A percentile compares a stretch with the other conserved stretches of the same genome.
Conservation (phyloP, 305 asterid species). For the Fraxinus floribunda region DNA sequence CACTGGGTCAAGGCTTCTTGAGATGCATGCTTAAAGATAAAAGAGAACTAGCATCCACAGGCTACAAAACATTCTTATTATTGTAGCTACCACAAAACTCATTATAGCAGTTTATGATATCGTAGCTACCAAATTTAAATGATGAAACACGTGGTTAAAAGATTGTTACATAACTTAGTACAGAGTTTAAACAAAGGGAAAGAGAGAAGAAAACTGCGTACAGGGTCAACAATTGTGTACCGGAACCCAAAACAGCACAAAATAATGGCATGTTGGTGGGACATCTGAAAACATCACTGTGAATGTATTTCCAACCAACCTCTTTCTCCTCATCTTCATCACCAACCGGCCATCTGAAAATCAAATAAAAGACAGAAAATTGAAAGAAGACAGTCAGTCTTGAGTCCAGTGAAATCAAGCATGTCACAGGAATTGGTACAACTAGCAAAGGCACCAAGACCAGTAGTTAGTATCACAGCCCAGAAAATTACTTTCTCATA, state of each 20-base stretch:
- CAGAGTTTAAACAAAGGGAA: not conserved
- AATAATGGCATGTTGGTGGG: slow-evolving; percentile 64
- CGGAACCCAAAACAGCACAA: slow-evolving; percentile 78
- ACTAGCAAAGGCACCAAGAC: slow-evolving; percentile 8
- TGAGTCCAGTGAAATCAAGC: slow-evolving; percentile 8
- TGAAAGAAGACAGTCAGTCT: slow-evolving; percentile 5
- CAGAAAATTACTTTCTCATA: slow-evolving; percentile 62
- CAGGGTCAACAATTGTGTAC: slow-evolving; percentile 69
- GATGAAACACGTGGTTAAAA: not conserved
- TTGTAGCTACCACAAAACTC: not conserved
- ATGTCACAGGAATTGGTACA: slow-evolving; percentile 7
- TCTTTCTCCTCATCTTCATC: slow-evolving; percentile 88
- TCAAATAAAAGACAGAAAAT: slow-evolving; percentile 19
- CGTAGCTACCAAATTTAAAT: not conserved
- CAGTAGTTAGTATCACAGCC: slow-evolving; percentile 22
- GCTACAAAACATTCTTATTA: not conserved
- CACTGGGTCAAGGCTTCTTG: not conserved
- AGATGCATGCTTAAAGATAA: slow-evolving; percentile 3
- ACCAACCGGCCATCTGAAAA: slow-evolving; percentile 59
- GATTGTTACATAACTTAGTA: not conserved
- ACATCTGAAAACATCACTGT: slow-evolving; percentile 65
- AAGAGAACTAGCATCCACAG: not conserved
- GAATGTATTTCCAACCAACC: slow-evolving; percentile 76
- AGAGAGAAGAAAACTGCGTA: slow-evolving; percentile 36
- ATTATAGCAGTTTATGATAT: not conserved